Evolutionary conservation across 805 yeast genomes (phyloP), one percentile per base, ranked within the genome.

Genomic region (Lipomyces sp.): DNA sequence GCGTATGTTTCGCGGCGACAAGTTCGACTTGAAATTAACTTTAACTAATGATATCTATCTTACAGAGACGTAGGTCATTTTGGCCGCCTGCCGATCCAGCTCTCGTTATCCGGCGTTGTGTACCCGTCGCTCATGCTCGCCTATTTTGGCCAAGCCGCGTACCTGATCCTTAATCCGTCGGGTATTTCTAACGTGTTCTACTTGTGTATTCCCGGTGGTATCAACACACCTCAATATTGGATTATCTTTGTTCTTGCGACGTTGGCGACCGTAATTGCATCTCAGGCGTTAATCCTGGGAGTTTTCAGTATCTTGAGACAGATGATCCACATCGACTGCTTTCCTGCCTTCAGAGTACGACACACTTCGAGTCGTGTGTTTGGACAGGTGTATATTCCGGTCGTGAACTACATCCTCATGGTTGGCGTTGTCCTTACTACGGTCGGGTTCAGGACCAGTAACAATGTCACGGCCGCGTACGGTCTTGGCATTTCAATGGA

Each of bases 111-210:
- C 1, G 67, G 71, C 2, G 78, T 84, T 64, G 86, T 84, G n/a
- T 85, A 83, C 69, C 85, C 87, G 15, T 78, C 83, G 51, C 75
- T 86, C 70, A 79, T 84, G 71, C 71, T 85, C n/a, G 77, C 82
- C 33, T 86, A 86, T 71, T 77, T 86, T 67, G 89, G 90, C 1
- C 89, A 86, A 71, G 85, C 82, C 11, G 87, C 89, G 1, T 83
- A 78, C 71, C 72, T 84, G 62, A 72, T 79, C 3, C 61, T 72
- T 2, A 72, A 81, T 65, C 86, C 87, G 0, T 76, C 75, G 2
- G 76, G 75, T 4, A 71, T 77, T 45, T 59, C 80, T 1, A 83
- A 82, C 64, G 79, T 84, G 1, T 86, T 85, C 73, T 86, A 79
- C 71, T 71, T 75, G 29, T 80, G 86, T 0, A 77, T 85, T 62